phyloP scores from a whole-genome alignment of 2,329 filamentous ascomycete species.

The Fusarium goolgardi region DNA sequence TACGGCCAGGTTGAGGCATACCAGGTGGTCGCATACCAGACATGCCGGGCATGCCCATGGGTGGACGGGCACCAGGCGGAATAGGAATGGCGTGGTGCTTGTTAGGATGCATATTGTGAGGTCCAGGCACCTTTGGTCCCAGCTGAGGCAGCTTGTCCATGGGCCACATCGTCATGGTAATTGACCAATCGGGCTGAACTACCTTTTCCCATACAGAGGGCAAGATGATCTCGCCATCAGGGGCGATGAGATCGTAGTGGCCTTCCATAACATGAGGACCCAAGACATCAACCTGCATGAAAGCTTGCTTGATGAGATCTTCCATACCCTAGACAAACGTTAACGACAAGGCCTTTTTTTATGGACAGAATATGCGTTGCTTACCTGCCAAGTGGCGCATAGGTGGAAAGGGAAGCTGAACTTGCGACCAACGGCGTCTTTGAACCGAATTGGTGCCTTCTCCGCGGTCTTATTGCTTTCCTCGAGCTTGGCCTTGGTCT shows the following conservation, averaged over 20 bases:
- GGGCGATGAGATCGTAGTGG: conserved; percentile 83
- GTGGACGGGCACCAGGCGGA: background rate
- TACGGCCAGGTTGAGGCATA: conserved; percentile 13
- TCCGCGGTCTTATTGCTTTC: conserved; percentile 65
- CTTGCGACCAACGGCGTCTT: conserved; percentile 90
- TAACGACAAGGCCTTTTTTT: conserved; percentile 28
- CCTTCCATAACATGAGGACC: conserved; percentile 81
- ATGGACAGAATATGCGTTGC: conserved; percentile 47
- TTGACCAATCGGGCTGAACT: conserved; percentile 74
- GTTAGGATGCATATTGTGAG: conserved; percentile 5
- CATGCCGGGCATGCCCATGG: background rate
- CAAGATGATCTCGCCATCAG: conserved; percentile 84
- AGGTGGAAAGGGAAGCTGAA: conserved; percentile 92
- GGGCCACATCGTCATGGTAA: conserved; percentile 70
- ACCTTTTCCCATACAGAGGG: conserved; percentile 83
- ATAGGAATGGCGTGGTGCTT: conserved; percentile 22
- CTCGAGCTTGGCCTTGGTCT: conserved; percentile 62
- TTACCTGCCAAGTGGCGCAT: conserved; percentile 85
- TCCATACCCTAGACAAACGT: conserved; percentile 76
- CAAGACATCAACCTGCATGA: conserved; percentile 80
- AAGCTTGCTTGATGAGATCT: conserved; percentile 85
- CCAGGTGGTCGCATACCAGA: conserved; percentile 29
- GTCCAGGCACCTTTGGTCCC: conserved; percentile 39
- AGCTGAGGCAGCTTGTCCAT: conserved; percentile 58
- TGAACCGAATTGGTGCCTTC: conserved; percentile 85